Conservation (phyloP, 2,329 filamentous ascomycete species). For the Domatiomyces catenatus region DNA sequence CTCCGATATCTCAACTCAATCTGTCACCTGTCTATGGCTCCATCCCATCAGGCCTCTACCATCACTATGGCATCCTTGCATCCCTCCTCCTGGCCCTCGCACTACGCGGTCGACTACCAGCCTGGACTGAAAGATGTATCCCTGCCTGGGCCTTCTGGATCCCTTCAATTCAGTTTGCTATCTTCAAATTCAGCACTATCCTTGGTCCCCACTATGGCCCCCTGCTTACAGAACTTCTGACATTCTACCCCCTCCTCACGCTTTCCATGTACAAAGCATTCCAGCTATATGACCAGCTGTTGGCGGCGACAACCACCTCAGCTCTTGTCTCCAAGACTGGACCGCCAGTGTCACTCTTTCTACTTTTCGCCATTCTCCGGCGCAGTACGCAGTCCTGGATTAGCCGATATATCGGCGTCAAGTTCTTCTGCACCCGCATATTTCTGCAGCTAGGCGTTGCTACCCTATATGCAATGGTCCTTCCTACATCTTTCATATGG, state of each 20-base stretch:
- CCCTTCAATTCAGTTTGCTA: conserved; percentile 54
- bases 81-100: conserved; percentile 60
- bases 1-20: conserved; percentile 42
- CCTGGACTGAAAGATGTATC: conserved; percentile 33
- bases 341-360: conserved; percentile 52
- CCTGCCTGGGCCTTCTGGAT: conserved; percentile 62
- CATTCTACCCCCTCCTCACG: conserved; percentile 53
- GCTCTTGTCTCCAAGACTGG: conserved; percentile 40
- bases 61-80: conserved; percentile 49
- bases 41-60: conserved; percentile 60
- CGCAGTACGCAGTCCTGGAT: conserved; percentile 28
- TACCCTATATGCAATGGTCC: conserved; percentile 46
- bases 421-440: conserved; percentile 52
- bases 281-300: conserved; percentile 41
- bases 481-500: conserved; percentile 53
- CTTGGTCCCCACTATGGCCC: conserved; percentile 61
- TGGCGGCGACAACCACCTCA: conserved; percentile 39
- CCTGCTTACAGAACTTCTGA: conserved; percentile 55
- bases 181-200: conserved; percentile 50
- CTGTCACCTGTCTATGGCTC: conserved; percentile 80
- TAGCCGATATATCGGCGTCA: conserved; percentile 42
- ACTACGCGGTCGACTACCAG: conserved; percentile 36
- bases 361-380: conserved; percentile 41
- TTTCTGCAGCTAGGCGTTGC: conserved; percentile 56
- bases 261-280: conserved; percentile 50